These are phyloP conservation scores for Mucor lusitanicus DNA, from an alignment of 371 early-diverging fungal species.

Conservation along the genomic window DNA sequence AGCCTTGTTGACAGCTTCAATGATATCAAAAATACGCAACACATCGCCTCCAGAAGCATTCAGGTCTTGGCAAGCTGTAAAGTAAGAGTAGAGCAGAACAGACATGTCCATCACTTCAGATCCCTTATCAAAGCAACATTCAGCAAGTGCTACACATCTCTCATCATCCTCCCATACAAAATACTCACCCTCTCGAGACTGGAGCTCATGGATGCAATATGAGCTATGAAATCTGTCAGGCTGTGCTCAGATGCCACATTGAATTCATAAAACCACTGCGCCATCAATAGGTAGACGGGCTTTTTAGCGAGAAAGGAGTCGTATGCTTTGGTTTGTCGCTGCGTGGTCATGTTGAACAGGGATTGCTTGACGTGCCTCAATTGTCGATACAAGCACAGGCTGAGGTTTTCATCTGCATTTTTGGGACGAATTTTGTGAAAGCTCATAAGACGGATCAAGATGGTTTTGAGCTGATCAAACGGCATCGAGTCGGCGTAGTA, in stretches of 20 bases:
- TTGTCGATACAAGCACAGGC: not conserved
- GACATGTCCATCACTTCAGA: constrained; percentile 8
- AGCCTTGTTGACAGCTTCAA: constrained; percentile 9
- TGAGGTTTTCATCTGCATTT: not conserved
- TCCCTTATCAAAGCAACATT: not conserved
- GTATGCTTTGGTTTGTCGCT: constrained; percentile 1
- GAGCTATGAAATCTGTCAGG: not conserved
- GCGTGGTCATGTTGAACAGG: not conserved
- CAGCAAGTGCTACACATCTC: not conserved
- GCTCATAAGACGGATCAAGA: not conserved
- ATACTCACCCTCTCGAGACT: not conserved
- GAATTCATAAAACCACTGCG: constrained; percentile 17
- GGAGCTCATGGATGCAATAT: not conserved
- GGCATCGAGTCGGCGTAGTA: not conserved
- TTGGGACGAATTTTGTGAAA: not conserved
- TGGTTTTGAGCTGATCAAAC: not conserved
- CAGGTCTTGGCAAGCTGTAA: constrained; percentile 12
- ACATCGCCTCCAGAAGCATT: constrained; percentile 1
- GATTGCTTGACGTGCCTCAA: not conserved
- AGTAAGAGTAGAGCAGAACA: constrained; percentile 2
- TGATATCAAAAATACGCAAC: constrained; percentile 11
- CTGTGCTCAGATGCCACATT: not conserved
- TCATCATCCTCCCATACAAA: not conserved
- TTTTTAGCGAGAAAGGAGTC: not conserved
- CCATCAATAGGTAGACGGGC: constrained; percentile 1